A percentile compares a stretch with the other conserved stretches of the same genome.
phyloP scores from a whole-genome alignment of 768 basidiomycete species.

The Agaricus sinodeliciosus region DNA sequence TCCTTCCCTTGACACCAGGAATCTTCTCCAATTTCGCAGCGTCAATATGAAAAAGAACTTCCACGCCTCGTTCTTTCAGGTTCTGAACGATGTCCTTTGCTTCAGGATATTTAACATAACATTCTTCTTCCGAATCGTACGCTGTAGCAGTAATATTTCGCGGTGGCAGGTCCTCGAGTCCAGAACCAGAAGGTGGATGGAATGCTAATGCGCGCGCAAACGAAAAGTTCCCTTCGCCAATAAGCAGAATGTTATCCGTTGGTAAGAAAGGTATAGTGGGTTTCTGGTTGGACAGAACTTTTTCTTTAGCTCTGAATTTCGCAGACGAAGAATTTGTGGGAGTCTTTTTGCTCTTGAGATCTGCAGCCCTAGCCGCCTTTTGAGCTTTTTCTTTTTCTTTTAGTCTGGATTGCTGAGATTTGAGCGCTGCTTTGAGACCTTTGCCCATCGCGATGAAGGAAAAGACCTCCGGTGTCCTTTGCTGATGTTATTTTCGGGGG shows the following conservation, averaged over 20 bases:
- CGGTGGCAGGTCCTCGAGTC: slow-evolving; percentile 47
- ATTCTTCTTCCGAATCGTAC: slow-evolving; percentile 73
- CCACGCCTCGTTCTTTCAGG: slow-evolving; percentile 53
- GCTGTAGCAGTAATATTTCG: slow-evolving; percentile 79
- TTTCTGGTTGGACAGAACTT: slow-evolving; percentile 14
- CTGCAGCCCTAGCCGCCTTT: slow-evolving; percentile 45
- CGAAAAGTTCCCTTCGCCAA: slow-evolving; percentile 96
- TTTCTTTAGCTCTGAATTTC: slow-evolving; percentile 18
- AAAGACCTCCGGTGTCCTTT: background rate
- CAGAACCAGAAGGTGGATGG: slow-evolving; percentile 31
- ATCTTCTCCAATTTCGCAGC: slow-evolving; percentile 69
- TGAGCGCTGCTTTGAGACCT: slow-evolving; percentile 62
- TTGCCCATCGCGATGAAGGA: slow-evolving; percentile 34
- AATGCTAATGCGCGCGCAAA: slow-evolving; percentile 70
- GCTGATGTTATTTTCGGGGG: slow-evolving; percentile 2
- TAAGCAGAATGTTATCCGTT: slow-evolving; percentile 63
- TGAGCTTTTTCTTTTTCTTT: slow-evolving; percentile 52
- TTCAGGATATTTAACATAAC: slow-evolving; percentile 79
- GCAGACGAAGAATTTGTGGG: slow-evolving; percentile 3
- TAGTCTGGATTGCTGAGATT: slow-evolving; percentile 62
- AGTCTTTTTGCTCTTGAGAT: slow-evolving; percentile 36
- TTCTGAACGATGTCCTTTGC: slow-evolving; percentile 49
- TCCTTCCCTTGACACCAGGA: slow-evolving; percentile 47
- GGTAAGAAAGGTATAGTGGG: slow-evolving; percentile 58
- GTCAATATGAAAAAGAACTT: slow-evolving; percentile 78